Percentiles rank a stretch among this genome's conserved stretches.
Conservation (phyloP, 306 rosid genomes). For the Prinsepia uniflora region DNA sequence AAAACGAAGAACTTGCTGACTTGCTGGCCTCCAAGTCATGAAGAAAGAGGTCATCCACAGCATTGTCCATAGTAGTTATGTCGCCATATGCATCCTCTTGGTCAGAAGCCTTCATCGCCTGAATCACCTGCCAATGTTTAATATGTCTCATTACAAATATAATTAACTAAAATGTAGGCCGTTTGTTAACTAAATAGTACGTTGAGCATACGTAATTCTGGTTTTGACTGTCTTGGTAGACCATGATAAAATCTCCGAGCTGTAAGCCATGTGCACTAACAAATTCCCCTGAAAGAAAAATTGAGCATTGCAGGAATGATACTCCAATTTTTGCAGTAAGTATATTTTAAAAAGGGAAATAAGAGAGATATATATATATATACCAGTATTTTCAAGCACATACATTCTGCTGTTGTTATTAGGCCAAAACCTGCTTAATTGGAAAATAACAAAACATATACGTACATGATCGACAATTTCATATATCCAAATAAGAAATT, state of each 20-base stretch:
- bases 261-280: slow-evolving; percentile 66
- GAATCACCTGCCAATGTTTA: slow-evolving; percentile 14
- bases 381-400: slow-evolving; percentile 96
- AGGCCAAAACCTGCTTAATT: slow-evolving; percentile 82
- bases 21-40: slow-evolving; percentile 39
- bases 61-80: slow-evolving; percentile 11
- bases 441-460: not conserved
- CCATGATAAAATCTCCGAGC: slow-evolving; percentile 69
- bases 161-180: not conserved
- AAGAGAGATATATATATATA: slow-evolving; percentile 22
- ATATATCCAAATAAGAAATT: not conserved
- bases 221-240: slow-evolving; percentile 55
- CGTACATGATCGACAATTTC: not conserved
- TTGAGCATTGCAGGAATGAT: not conserved
- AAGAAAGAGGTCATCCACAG: slow-evolving; percentile 28
- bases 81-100: slow-evolving; percentile 18
- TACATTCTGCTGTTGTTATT: slow-evolving; percentile 96
- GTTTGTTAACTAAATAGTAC: not conserved
- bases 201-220: slow-evolving; percentile 54
- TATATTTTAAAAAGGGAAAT: not conserved
- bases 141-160: too few species aligned
- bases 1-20: slow-evolving; percentile 30
- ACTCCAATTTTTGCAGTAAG: not conserved
- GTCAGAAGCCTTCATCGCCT: slow-evolving; percentile 8
- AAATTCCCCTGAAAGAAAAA: slow-evolving; percentile 60